Conservation (phyloP, 1,139 yeast species). For the Sugiyamaella japonica region DNA sequence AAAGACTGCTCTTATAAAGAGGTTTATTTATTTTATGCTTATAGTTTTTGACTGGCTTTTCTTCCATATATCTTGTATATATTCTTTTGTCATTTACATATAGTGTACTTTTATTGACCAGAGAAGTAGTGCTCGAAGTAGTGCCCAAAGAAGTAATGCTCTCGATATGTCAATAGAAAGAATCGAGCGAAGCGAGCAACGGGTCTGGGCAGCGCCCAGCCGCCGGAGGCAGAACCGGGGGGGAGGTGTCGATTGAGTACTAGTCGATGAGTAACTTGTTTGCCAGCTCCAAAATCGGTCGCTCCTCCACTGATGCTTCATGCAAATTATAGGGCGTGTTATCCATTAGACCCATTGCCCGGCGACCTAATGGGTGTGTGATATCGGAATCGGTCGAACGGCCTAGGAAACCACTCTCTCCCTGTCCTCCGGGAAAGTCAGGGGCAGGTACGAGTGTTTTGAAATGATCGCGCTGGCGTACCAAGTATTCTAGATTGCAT, state of each 20-base stretch:
- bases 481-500: slow-evolving; percentile 35
- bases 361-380: slow-evolving; percentile 14
- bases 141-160: too few relatives aligned
- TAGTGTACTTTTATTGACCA: slow-evolving; percentile 11
- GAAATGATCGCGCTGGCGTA: slow-evolving; percentile 39
- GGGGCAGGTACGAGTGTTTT: slow-evolving; percentile 37
- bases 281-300: slow-evolving; percentile 4
- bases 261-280: slow-evolving; percentile 4
- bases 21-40: slow-evolving; percentile 11
- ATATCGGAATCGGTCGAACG: slow-evolving; percentile 20
- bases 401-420: slow-evolving; percentile 31
- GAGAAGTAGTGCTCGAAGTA: too few relatives aligned
- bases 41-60: not conserved
- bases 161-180: too few relatives aligned
- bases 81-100: not conserved
- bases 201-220: too few relatives aligned
- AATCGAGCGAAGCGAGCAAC: too few relatives aligned
- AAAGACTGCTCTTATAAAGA: not conserved
- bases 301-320: slow-evolving; percentile 14
- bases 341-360: slow-evolving; percentile 22
- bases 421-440: slow-evolving; percentile 42
- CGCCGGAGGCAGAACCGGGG: not conserved
- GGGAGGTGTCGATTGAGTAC: too few relatives aligned
- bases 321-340: slow-evolving; percentile 14
- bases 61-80: not conserved